phyloP scores from a whole-genome alignment of 225 moss, liverwort and hornwort genomes.

The Takakia lepidozioides region DNA sequence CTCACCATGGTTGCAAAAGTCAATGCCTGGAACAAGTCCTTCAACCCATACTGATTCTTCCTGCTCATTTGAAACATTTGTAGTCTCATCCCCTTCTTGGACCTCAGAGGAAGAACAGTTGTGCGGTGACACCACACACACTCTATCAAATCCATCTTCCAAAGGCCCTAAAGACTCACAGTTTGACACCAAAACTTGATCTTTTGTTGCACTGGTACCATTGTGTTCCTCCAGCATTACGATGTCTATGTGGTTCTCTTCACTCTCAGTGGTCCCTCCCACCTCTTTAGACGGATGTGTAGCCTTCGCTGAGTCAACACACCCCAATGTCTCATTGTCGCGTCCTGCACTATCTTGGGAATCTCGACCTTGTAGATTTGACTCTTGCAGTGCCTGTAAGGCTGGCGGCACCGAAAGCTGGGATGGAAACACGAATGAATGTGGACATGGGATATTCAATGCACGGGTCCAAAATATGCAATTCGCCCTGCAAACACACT shows the following conservation, averaged over 20 bases:
- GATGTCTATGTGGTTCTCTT: no score
- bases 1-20: conserved; percentile 97
- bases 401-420: conserved; percentile 31
- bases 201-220: no score
- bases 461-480: conserved; percentile 94
- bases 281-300: no score
- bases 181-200: no score
- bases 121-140: no score
- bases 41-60: conserved; percentile 45
- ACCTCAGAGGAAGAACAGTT: conserved; percentile 15
- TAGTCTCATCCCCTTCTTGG: conserved; percentile 12
- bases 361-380: conserved; percentile 10
- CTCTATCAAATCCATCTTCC: no score
- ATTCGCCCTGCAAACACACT: conserved; percentile 65
- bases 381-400: conserved; percentile 18
- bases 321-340: no score
- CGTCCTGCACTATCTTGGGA: no score
- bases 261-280: no score
- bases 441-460: conserved; percentile 78
- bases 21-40: conserved; percentile 93
- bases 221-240: no score
- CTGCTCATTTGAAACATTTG: conserved; percentile 1
- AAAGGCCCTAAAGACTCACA: no score
- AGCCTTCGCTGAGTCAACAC: no score
- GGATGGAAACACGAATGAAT: conserved; percentile 61